Base-by-base conservation (phyloP, 192 early-diverging fungal genomes). In the Rhizoclosmatium sp. region DNA sequence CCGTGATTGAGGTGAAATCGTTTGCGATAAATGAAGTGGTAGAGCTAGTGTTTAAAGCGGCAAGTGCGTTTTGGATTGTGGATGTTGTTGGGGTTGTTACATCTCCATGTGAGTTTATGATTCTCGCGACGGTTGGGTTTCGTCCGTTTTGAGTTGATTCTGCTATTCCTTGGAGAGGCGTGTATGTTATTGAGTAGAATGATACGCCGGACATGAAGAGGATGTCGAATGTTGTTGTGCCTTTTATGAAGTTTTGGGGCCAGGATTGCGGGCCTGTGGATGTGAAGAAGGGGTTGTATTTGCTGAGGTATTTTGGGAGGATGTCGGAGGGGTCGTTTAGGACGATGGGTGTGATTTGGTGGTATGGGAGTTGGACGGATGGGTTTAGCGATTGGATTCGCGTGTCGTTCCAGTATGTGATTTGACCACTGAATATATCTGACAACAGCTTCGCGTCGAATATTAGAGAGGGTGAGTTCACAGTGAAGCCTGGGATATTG, bases 341-440 rank as follows among this genome's bases (percentile, higher is more conserved):
- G 3, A 71, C 69, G 1, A 71, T 71, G 16, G 47, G 12, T 41
- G 69, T 23, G 16, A 71, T 56, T n/a, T 10, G 14, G 19, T 71
- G 47, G n/a, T 1, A 7, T 3, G 69, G 69, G 4, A 71, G 56
- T 12, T n/a, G 5, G 12, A 47, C 0, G 4, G 16, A 16, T 0
- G 69, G 69, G 31, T 71, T 71, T 42, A n/a, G 4, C 4, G 46
- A 39, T 58, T 71, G 69, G 12, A 71, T 14, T 19, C 47, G 69
- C 12, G 49, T 71, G 39, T 71, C 69, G 47, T 71, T 71, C 69
- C 69, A 71, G n/a, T 19, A 71, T 42, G 16, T 14, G n/a, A 71
- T 71, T 31, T 49, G 21, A 4, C 51, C 51, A 39, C 10, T 54
- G 51, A 71, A 71, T 54, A 71, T 71, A 7, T 16, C 54, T 31